Evolutionary conservation across 495 filamentous ascomycete species (phyloP).

Genomic region (Talaromyces ruber): DNA sequence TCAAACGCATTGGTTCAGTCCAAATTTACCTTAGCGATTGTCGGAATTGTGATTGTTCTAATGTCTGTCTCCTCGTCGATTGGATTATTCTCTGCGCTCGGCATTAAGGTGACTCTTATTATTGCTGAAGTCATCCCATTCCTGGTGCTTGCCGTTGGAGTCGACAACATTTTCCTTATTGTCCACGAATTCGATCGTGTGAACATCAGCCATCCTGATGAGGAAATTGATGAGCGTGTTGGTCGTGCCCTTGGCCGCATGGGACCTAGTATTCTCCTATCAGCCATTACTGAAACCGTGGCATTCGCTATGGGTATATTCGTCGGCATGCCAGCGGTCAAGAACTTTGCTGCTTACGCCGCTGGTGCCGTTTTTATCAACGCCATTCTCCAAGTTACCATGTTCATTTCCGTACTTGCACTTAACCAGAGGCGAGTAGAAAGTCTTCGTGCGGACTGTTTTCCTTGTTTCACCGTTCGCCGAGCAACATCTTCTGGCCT

Average conservation of each 20-base stretch:
- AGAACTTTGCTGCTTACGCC: constrained; percentile 94
- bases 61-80: constrained; percentile 96
- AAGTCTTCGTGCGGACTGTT: constrained; percentile 79
- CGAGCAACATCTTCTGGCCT: constrained; percentile 46
- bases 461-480: constrained; percentile 76
- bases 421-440: constrained; percentile 87
- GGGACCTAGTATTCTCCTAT: constrained; percentile 94
- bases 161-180: constrained; percentile 98
- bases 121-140: constrained; percentile 99
- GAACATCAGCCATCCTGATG: constrained; percentile 81
- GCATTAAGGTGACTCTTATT: constrained; percentile 89
- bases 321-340: constrained; percentile 94
- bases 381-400: constrained; percentile 86
- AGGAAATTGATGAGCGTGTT: constrained; percentile 74
- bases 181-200: constrained; percentile 97
- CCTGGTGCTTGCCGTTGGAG: constrained; percentile 88
- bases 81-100: constrained; percentile 81
- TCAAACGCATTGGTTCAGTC: constrained; percentile 80
- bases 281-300: constrained; percentile 84
- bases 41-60: constrained; percentile 87
- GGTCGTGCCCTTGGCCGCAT: constrained; percentile 83
- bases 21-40: constrained; percentile 88
- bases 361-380: constrained; percentile 97
- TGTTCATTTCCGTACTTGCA: constrained; percentile 87
- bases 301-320: constrained; percentile 89